Evolutionary conservation across 371 early-diverging fungal genomes (phyloP).

Genomic region (Hamiltosporidium magnivora): DNA sequence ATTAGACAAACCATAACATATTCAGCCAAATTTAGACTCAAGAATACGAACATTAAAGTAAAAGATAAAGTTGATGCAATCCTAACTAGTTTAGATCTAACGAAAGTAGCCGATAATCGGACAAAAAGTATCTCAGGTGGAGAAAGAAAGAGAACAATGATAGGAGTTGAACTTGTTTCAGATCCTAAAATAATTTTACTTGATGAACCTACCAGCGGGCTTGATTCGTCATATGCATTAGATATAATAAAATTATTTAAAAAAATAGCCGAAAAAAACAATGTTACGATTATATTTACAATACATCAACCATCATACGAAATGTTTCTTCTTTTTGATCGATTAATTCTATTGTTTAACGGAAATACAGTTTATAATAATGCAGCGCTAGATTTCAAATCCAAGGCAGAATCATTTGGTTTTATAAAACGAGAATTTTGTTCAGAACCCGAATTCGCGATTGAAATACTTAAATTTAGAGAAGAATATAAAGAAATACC

Average conservation of each 20-base stretch:
- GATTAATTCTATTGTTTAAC: too few species aligned
- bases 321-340: neutral
- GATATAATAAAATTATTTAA: neutral
- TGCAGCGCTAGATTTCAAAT: too few species aligned
- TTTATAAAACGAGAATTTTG: too few species aligned
- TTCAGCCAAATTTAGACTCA: neutral
- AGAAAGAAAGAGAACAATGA: slow-evolving; percentile 60
- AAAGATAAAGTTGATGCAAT: neutral
- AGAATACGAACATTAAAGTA: neutral
- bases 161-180: slow-evolving; percentile 61
- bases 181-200: slow-evolving; percentile 59
- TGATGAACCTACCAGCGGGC: slow-evolving; percentile 60
- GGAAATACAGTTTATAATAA: too few species aligned
- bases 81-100: slow-evolving; percentile 46
- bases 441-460: too few species aligned
- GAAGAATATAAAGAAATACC: too few species aligned
- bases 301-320: neutral
- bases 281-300: neutral
- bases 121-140: slow-evolving; percentile 58
- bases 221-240: slow-evolving; percentile 14
- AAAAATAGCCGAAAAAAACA: neutral
- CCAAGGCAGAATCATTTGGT: too few species aligned
- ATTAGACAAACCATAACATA: neutral
- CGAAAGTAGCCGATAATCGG: slow-evolving; percentile 29
- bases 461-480: too few species aligned